A percentile compares a stretch with the other conserved stretches of the same genome.
These are phyloP conservation scores for Colletotrichum spinosum DNA, from an alignment of 2,329 filamentous ascomycete species.

Conservation along the genomic window DNA sequence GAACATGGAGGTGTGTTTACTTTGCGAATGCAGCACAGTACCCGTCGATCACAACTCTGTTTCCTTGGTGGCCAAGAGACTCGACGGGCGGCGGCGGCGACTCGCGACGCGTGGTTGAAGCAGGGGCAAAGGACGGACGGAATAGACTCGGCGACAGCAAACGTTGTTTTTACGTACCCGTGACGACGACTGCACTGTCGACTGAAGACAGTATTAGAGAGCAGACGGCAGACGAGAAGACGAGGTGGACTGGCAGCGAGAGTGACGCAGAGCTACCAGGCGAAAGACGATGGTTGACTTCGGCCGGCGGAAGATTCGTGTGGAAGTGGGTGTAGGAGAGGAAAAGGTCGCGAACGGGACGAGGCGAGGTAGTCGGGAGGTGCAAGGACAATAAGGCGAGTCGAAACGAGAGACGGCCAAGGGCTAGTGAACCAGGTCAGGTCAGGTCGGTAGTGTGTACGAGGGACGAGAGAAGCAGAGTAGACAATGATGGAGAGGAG, in stretches of 20 bases:
- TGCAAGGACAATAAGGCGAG: conserved; percentile 12
- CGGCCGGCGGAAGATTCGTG: neutral
- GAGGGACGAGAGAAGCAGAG: conserved; percentile 1
- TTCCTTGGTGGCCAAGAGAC: neutral
- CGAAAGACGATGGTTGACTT: conserved; percentile 5
- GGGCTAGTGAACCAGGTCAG: too few species aligned
- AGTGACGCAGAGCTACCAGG: conserved; percentile 14
- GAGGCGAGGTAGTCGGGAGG: conserved; percentile 3
- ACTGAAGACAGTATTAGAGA: neutral
- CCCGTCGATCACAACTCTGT: conserved; percentile 26
- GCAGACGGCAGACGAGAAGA: conserved; percentile 6
- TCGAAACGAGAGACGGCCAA: neutral
- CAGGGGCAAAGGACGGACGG: conserved; percentile 7
- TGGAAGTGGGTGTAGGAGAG: conserved; percentile 1
- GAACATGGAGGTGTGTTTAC: conserved; percentile 32
- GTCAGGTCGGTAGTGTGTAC: too few species aligned
- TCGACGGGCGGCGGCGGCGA: conserved; percentile 19
- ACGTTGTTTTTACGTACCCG: conserved; percentile 23
- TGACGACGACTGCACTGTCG: neutral
- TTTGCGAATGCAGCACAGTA: conserved; percentile 29
- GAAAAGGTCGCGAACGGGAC: neutral
- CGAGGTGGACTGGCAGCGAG: conserved; percentile 3
- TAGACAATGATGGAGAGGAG: conserved; percentile 1
- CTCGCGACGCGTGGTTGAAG: conserved; percentile 12
- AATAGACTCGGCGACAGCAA: conserved; percentile 16